phyloP scores from a whole-genome alignment of 2,329 filamentous ascomycete species.

The Paecilomyces formosus region DNA sequence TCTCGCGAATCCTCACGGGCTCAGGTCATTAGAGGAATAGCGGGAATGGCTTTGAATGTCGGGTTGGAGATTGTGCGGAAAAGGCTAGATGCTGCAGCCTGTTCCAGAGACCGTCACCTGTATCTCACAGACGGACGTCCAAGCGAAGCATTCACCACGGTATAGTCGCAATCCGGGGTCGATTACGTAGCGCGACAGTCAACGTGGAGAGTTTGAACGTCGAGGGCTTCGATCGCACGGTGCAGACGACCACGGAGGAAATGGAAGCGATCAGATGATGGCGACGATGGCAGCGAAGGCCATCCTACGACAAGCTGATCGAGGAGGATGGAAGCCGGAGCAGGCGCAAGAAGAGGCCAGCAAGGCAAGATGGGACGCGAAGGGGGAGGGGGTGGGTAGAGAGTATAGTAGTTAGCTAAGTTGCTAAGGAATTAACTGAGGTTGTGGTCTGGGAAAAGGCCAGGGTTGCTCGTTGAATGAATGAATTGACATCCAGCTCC shows the following conservation, averaged over 20 bases:
- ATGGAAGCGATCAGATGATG: not conserved
- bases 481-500: not conserved
- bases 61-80: not conserved
- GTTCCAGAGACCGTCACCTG: not conserved
- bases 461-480: not conserved
- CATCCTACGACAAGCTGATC: not conserved
- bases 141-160: not conserved
- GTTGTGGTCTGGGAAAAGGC: not conserved
- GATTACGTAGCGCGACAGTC: not conserved
- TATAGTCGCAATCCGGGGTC: not conserved
- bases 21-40: conserved; percentile 1
- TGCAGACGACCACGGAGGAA: not conserved
- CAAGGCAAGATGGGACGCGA: not conserved
- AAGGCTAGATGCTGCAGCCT: not conserved
- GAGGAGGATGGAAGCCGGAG: not conserved
- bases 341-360: not conserved
- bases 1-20: not conserved
- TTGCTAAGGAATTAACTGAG: not conserved
- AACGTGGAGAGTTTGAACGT: not conserved
- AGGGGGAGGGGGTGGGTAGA: not conserved
- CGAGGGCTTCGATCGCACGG: not conserved
- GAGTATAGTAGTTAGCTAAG: not conserved
- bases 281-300: not conserved
- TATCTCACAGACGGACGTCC: not conserved
- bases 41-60: not conserved